phyloP scores from a whole-genome alignment of 495 filamentous ascomycete genomes.

The Trichoderma parareesei region DNA sequence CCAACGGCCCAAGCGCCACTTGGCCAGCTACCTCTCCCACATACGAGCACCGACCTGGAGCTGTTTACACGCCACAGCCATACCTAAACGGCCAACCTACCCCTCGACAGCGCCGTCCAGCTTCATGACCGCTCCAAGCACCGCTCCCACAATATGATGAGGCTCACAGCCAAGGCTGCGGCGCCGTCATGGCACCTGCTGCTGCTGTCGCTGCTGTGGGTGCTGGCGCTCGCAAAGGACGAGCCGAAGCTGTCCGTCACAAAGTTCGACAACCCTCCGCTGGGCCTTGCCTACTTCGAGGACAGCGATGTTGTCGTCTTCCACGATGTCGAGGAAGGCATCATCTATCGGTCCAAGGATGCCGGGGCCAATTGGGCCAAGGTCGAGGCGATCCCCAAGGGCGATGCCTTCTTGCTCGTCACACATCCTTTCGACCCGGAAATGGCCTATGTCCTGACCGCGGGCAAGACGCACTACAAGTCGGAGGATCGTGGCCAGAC shows the following conservation, averaged over 20 bases:
- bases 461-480: slow-evolving; percentile 60
- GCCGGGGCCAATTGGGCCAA: slow-evolving; percentile 67
- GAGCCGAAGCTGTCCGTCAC: slow-evolving; percentile 38
- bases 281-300: slow-evolving; percentile 72
- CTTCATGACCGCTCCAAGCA: slow-evolving; percentile 9
- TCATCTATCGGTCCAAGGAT: slow-evolving; percentile 65
- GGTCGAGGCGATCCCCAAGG: slow-evolving; percentile 55
- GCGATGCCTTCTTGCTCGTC: slow-evolving; percentile 48
- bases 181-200: slow-evolving; percentile 14
- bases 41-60: not conserved
- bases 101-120: not conserved
- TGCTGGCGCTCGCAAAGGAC: slow-evolving; percentile 36
- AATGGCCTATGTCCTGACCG: slow-evolving; percentile 69
- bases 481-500: slow-evolving; percentile 71
- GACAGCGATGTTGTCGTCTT: slow-evolving; percentile 71
- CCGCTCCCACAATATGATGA: slow-evolving; percentile 10
- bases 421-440: slow-evolving; percentile 71
- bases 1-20: not conserved
- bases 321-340: slow-evolving; percentile 44
- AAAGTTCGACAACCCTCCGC: slow-evolving; percentile 53
- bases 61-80: no score
- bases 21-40: not conserved
- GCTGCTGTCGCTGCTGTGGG: slow-evolving; percentile 14
- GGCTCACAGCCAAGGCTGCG: slow-evolving; percentile 11
- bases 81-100: no score